These are phyloP conservation scores for Apiospora koreana DNA, from an alignment of 2,329 filamentous ascomycete species.

Conservation along the genomic window DNA sequence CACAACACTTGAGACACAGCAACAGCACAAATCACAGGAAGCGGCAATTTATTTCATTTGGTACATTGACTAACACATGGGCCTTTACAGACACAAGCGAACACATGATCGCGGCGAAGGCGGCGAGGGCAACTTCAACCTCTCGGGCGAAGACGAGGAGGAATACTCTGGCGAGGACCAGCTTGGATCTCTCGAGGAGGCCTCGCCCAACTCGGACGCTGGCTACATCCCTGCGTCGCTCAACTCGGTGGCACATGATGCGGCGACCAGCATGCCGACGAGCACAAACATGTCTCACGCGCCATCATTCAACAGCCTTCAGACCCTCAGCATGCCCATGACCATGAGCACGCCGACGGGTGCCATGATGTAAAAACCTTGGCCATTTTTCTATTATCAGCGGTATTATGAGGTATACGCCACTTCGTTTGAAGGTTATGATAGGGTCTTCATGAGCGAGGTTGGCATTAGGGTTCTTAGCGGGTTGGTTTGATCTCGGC, in stretches of 20 bases:
- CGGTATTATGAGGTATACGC: constrained; percentile 21
- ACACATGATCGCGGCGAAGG: constrained; percentile 68
- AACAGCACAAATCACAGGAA: constrained; percentile 18
- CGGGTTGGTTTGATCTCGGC: constrained; percentile 22
- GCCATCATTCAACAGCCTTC: constrained; percentile 56
- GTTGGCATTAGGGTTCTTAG: constrained; percentile 16
- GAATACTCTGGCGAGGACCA: constrained; percentile 82
- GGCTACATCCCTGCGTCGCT: constrained; percentile 60
- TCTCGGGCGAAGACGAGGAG: constrained; percentile 83
- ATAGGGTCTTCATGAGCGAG: constrained; percentile 16
- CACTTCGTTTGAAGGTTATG: constrained; percentile 23
- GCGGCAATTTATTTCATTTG: neutral
- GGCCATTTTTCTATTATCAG: constrained; percentile 20
- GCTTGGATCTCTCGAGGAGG: constrained; percentile 76
- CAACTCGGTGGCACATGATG: constrained; percentile 42
- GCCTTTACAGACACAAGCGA: constrained; percentile 75
- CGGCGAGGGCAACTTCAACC: constrained; percentile 57
- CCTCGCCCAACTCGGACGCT: constrained; percentile 71
- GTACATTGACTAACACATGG: constrained; percentile 35
- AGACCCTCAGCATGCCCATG: constrained; percentile 66
- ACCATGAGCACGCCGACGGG: constrained; percentile 56
- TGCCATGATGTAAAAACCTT: constrained; percentile 33
- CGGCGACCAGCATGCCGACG: constrained; percentile 25
- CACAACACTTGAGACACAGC: constrained; percentile 36
- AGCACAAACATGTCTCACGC: constrained; percentile 31